Percentiles rank a stretch among this genome's conserved stretches.
These are phyloP conservation scores for Ceratocystis destructans DNA, from an alignment of 2,329 filamentous ascomycete genomes.

Conservation along the genomic window DNA sequence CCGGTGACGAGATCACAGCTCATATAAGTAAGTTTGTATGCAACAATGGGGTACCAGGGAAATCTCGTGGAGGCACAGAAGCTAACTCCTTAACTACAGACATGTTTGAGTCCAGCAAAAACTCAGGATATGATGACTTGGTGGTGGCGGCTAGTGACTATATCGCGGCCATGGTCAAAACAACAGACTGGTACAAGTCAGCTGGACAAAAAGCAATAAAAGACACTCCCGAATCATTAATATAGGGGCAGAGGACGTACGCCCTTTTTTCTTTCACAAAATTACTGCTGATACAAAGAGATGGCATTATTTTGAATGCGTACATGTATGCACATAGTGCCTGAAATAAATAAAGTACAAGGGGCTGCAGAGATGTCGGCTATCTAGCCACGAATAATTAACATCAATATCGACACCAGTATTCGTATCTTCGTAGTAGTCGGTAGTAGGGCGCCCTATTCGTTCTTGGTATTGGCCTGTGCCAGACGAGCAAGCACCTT, in stretches of 20 bases:
- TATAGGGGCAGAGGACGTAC: neutral
- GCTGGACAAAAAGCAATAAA: slow-evolving; percentile 31
- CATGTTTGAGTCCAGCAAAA: slow-evolving; percentile 61
- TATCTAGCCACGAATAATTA: neutral
- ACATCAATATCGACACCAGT: neutral
- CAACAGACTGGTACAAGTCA: slow-evolving; percentile 51
- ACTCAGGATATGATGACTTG: slow-evolving; percentile 58
- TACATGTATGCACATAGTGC: too few species aligned
- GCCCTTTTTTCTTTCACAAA: neutral
- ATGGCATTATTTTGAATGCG: too few species aligned
- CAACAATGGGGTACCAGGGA: neutral
- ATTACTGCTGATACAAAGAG: neutral
- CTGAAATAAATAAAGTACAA: too few species aligned
- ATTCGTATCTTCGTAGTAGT: neutral
- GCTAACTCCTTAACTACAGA: slow-evolving; percentile 27
- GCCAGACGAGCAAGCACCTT: slow-evolving; percentile 40
- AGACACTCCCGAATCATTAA: slow-evolving; percentile 17
- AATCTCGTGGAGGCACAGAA: neutral
- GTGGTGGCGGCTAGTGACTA: slow-evolving; percentile 50
- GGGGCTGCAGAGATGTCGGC: neutral
- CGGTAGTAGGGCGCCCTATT: slow-evolving; percentile 5
- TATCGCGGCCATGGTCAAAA: slow-evolving; percentile 48
- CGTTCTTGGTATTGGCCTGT: slow-evolving; percentile 27
- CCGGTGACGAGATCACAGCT: slow-evolving; percentile 62
- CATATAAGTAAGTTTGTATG: slow-evolving; percentile 48